These are phyloP conservation scores for Zopfochytrium polystomum DNA, from an alignment of 371 early-diverging fungal species.

Conservation along the genomic window DNA sequence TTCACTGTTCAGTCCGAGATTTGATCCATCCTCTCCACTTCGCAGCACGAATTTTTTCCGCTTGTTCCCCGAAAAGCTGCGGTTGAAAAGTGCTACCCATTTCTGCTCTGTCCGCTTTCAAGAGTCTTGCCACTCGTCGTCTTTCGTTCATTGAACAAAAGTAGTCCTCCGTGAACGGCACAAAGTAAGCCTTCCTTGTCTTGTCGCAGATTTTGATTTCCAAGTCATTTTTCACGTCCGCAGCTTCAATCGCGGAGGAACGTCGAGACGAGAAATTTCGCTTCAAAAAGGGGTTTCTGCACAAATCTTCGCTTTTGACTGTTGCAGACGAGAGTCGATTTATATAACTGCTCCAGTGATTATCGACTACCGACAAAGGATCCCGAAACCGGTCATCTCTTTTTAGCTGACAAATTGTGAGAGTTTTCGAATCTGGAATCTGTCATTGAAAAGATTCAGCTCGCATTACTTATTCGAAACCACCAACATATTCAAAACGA, in stretches of 20 bases:
- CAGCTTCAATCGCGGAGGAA: conserved; percentile 18
- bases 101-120: no score
- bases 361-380: background rate
- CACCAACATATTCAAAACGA: conserved; percentile 76
- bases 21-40: no score
- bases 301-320: conserved; percentile 10
- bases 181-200: conserved; percentile 82
- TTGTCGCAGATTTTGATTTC: conserved; percentile 88
- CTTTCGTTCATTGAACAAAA: no score
- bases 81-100: no score
- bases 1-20: no score
- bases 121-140: no score
- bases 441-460: conserved; percentile 17
- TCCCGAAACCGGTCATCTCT: conserved; percentile 65
- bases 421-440: conserved; percentile 42
- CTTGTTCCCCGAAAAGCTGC: no score
- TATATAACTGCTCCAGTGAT: conserved; percentile 56
- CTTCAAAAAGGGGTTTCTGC: background rate
- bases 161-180: conserved; percentile 75
- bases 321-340: conserved; percentile 50
- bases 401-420: conserved; percentile 81
- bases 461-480: conserved; percentile 1
- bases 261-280: background rate
- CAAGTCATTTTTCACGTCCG: conserved; percentile 64
- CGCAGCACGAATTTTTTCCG: no score